These are phyloP conservation scores for Nakaseomyces nivariensis DNA, from an alignment of 1,139 yeast species.

Conservation along the genomic window DNA sequence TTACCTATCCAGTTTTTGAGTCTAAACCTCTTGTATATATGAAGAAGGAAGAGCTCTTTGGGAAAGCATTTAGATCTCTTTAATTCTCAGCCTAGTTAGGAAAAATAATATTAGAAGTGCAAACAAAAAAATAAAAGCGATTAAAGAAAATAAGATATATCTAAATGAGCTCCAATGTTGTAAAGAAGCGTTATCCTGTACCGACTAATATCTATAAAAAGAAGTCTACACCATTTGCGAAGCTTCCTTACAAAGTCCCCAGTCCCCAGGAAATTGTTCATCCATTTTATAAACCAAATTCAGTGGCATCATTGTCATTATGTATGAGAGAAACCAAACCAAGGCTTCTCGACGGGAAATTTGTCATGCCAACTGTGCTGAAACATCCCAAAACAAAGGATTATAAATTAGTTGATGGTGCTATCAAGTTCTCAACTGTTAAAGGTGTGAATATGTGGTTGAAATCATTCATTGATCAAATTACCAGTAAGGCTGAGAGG, in stretches of 20 bases:
- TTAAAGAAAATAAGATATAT: background rate
- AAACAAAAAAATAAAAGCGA: background rate
- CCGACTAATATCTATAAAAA: conserved; percentile 1
- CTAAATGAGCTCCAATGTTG: background rate
- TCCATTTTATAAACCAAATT: conserved; percentile 19
- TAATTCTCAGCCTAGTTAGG: too few relatives aligned
- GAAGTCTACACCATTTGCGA: conserved; percentile 1
- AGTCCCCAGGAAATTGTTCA: conserved; percentile 14
- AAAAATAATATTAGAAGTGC: background rate
- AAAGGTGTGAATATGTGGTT: conserved; percentile 14
- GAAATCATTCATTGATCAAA: background rate
- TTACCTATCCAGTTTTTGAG: background rate
- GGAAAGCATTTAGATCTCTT: background rate
- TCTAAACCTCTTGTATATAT: too few relatives aligned
- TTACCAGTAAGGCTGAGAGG: background rate
- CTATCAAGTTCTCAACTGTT: conserved; percentile 11
- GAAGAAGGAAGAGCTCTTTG: background rate
- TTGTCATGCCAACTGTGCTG: conserved; percentile 13
- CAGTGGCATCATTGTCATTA: conserved; percentile 15
- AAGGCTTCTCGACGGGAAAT: conserved; percentile 12
- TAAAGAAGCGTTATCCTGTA: background rate
- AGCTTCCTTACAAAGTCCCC: conserved; percentile 8
- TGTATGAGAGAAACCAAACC: conserved; percentile 15
- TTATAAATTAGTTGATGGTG: conserved; percentile 10
- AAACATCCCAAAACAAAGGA: conserved; percentile 6